Base-by-base conservation (phyloP, 2,329 filamentous ascomycete genomes). In the Mollisia scopiformis region DNA sequence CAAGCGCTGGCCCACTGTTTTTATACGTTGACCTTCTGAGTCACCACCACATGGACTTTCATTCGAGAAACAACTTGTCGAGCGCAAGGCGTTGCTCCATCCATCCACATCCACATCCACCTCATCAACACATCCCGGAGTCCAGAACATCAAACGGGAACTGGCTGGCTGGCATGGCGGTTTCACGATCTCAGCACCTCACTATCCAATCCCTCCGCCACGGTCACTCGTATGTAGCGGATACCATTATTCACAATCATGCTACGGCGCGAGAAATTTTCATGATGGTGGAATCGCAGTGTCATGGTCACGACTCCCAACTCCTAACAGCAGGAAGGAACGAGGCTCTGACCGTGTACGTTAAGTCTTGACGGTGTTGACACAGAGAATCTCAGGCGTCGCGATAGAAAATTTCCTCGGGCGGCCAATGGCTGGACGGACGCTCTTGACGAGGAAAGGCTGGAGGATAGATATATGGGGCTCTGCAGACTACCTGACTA, bases 341-440 rank as follows among this genome's bases (percentile, higher is more conserved):
- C 65, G 67, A 66, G 64, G 25, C 53, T 58, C 52, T 61, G 61
- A 59, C 61, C 64, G 61, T 63, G 59, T 66, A 69, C 55, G 67
- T 66, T 67, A 65, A 68, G 64, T 61, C 58, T 63, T 68, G 56
- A 63, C 68, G 69, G 65, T 64, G 65, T 66, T 68, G 64, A 63
- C 62, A 62, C 63, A 68, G 62, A 65, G 58, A 63, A 64, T 63
- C 43, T 39, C 30, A 55, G 64, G 64, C 49, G 63, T 66, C 60
- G 31, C 47, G 54, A 35, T 62, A 62, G 58, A 59, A 63, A 59
- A 59, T 64, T 67, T 52, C 43, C 41, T 16, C 16, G n/a, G 19
- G 30, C 30, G 14, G 28, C 49, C 49, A 51, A 51, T 51, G 30
- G 43, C 23, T 28, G 43, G 23, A 47, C 2, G 43, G 6, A 27